These are phyloP conservation scores for Lasiosphaeria hispida DNA, from an alignment of 495 filamentous ascomycete species.

Conservation along the genomic window DNA sequence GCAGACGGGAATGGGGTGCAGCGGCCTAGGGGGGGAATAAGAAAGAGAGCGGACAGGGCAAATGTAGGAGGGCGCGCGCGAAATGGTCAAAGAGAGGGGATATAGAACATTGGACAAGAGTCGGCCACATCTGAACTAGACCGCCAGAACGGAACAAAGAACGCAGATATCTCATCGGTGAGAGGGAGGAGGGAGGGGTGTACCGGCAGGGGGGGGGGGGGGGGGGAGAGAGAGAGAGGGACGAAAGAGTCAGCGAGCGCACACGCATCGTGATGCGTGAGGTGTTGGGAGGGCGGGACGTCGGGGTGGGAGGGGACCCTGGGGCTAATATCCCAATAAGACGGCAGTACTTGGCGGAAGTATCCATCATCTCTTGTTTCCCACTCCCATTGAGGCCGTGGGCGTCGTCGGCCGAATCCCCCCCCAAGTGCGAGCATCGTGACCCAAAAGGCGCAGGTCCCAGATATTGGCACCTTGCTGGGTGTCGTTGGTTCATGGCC, in stretches of 20 bases:
- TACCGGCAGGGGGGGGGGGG: background rate
- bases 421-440: too few relatives aligned
- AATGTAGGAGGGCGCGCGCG: background rate
- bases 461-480: too few relatives aligned
- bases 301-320: constrained; percentile 7
- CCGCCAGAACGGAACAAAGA: constrained; percentile 1
- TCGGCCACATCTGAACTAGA: background rate
- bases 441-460: too few relatives aligned
- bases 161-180: constrained; percentile 11
- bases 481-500: too few relatives aligned
- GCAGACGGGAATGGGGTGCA: background rate
- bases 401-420: background rate
- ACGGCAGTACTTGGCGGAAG: constrained; percentile 1
- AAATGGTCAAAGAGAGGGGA: too few relatives aligned
- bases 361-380: background rate
- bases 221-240: constrained; percentile 6
- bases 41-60: constrained; percentile 4
- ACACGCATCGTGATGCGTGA: constrained; percentile 6
- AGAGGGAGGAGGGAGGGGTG: background rate
- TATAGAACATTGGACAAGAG: background rate
- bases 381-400: background rate
- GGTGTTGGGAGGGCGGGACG: constrained; percentile 15
- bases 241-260: constrained; percentile 13
- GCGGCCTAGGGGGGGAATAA: background rate
- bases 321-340: constrained; percentile 3